Conservation (phyloP, 208 protist species). For the Acanthamoeba triangularis region DNA sequence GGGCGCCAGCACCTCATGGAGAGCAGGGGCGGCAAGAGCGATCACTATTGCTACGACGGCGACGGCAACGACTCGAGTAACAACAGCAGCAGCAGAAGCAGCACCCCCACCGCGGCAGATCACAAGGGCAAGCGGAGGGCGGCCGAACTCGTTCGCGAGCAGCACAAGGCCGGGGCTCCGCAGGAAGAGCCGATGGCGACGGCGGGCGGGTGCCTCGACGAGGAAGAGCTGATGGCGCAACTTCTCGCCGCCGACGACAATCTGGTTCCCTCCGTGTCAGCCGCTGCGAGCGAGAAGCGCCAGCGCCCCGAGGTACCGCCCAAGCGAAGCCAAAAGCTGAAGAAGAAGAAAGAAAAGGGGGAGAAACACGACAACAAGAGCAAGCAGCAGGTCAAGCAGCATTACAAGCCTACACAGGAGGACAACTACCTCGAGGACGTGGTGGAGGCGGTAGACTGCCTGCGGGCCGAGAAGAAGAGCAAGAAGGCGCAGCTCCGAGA, state of each 20-base stretch:
- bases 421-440: constrained; percentile 52
- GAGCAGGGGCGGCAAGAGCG: background rate
- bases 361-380: background rate
- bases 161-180: background rate
- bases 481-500: constrained; percentile 44
- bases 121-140: background rate
- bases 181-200: background rate
- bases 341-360: background rate
- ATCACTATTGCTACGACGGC: background rate
- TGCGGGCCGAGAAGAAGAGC: constrained; percentile 65
- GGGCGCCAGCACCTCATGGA: background rate
- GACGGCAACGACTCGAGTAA: background rate
- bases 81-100: background rate
- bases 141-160: background rate
- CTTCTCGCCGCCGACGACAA: background rate
- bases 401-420: background rate
- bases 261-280: background rate
- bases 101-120: background rate
- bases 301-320: background rate
- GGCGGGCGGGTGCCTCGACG: background rate
- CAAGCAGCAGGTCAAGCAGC: background rate
- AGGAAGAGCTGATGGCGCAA: constrained; percentile 1
- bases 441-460: constrained; percentile 1
- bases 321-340: background rate
- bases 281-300: background rate